Evolutionary conservation across 2,329 filamentous ascomycete species (phyloP), one percentile per base, ranked within the genome.

Genomic region (Verticillium klebahnii): DNA sequence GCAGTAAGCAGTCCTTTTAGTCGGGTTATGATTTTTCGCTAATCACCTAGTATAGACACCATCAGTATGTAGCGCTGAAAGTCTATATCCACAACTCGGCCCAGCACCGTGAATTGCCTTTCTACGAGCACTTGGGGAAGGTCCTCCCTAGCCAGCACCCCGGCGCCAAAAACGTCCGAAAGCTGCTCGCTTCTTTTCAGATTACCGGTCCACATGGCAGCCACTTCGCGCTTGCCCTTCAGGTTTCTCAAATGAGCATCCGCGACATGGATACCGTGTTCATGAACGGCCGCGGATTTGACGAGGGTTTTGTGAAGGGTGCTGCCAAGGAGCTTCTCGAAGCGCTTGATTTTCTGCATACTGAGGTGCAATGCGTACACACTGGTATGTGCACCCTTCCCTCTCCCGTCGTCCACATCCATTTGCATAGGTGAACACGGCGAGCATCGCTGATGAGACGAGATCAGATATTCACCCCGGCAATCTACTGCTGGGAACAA

Each of bases 281-380:
- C 54, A 60, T 65, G 60, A 31, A 65, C 1, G 65, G 63, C 9
- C 29, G 62, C 40, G 69, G 68, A 1, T 72, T 71, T 50, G 62
- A 67, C 8, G 67, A 72, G 39, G 59, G 50, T 23, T 69, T 75
- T 15, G 71, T 75, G 0, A 75, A 70, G 59, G 68, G 70, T 17
- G 70, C 71, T 1, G 29, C 74, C 0, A 62, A 65, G 3, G 67
- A 72, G 58, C 63, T 75, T 17, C 67, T 75, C n/a, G 61, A 71
- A 23, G 72, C 70, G 2, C 67, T 77, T 45, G 70, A 75, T 25
- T 77, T 75, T 52, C 62, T 76, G 2, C 75, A 77, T 19, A 67
- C 60, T 1, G 69, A 78, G 57, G 72, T 67, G 0, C 56, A 71
- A 11, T 55, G 68, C 1, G 67, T 72, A 0, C 73, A 77, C 57